Evolutionary conservation across 2,329 filamentous ascomycete species (phyloP).

Genomic region (Penicillium brevicompactum): DNA sequence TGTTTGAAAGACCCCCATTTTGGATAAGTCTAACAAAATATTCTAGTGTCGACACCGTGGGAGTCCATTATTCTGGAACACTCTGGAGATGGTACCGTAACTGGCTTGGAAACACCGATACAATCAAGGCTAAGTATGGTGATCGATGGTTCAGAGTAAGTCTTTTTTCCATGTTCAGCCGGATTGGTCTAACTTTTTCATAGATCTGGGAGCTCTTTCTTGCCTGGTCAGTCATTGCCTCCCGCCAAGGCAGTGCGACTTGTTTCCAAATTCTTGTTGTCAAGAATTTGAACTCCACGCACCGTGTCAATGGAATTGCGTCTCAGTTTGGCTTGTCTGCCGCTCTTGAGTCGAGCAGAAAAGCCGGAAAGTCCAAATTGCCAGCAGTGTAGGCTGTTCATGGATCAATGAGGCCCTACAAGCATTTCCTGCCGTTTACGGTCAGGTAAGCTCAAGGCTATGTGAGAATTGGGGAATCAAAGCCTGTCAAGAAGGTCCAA

Average conservation of each 20-base stretch:
- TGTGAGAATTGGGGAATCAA: no score
- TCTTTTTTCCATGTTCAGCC: constrained; percentile 16
- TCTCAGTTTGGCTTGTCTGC: constrained; percentile 67
- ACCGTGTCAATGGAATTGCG: constrained; percentile 68
- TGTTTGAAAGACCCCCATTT: not conserved
- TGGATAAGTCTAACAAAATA: not conserved
- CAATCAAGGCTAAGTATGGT: constrained; percentile 85
- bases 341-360: constrained; percentile 54
- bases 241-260: constrained; percentile 72
- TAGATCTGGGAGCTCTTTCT: constrained; percentile 83
- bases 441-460: no score
- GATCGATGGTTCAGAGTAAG: constrained; percentile 83
- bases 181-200: constrained; percentile 7
- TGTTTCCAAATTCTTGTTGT: constrained; percentile 78
- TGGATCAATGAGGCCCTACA: not conserved
- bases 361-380: constrained; percentile 19
- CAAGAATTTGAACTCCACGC: constrained; percentile 78
- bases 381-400: not conserved
- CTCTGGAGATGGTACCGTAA: constrained; percentile 94
- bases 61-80: constrained; percentile 88
- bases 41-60: constrained; percentile 71
- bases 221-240: constrained; percentile 73
- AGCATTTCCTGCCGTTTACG: no score
- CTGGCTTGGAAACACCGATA: constrained; percentile 84
- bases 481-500: no score